Evolutionary conservation across 768 basidiomycete species (phyloP).

Genomic region (Baorangia bicolor): DNA sequence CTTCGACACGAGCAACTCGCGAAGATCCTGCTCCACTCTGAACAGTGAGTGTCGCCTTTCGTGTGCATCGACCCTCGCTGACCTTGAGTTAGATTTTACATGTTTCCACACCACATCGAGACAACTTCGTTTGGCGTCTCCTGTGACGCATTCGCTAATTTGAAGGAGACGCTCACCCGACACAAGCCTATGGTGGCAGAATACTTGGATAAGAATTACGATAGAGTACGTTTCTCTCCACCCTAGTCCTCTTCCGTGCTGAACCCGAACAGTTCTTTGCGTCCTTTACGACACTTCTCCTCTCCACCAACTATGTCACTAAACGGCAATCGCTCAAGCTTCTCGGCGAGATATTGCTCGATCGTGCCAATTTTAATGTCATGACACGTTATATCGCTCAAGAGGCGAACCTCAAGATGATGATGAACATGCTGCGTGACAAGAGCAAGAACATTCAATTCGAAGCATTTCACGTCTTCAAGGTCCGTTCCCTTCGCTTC

Average conservation of each 20-base stretch:
- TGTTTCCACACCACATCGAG: conserved; percentile 95
- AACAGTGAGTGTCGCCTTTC: conserved; percentile 67
- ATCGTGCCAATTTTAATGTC: conserved; percentile 96
- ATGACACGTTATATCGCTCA: conserved; percentile 98
- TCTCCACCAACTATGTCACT: conserved; percentile 97
- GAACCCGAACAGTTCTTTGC: conserved; percentile 76
- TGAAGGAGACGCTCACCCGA: conserved; percentile 95
- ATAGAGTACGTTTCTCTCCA: conserved; percentile 59
- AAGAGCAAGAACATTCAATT: conserved; percentile 99
- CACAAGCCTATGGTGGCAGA: conserved; percentile 99
- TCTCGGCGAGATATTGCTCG: conserved; percentile 95
- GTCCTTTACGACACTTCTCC: conserved; percentile 89
- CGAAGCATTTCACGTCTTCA: conserved; percentile 99
- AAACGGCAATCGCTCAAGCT: conserved; percentile 98
- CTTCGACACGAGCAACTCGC: conserved; percentile 87
- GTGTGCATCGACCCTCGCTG: neutral
- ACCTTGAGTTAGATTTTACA: conserved; percentile 74
- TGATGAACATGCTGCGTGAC: conserved; percentile 98
- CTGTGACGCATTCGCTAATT: conserved; percentile 95
- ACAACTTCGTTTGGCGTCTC: conserved; percentile 97
- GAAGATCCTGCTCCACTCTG: conserved; percentile 88
- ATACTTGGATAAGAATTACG: conserved; percentile 96
- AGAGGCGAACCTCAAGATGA: conserved; percentile 97
- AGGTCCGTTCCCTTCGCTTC: conserved; percentile 51
- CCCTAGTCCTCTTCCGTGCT: neutral